Evolutionary conservation across 805 yeast genomes (phyloP).

Genomic region (Saturnispora sekii): DNA sequence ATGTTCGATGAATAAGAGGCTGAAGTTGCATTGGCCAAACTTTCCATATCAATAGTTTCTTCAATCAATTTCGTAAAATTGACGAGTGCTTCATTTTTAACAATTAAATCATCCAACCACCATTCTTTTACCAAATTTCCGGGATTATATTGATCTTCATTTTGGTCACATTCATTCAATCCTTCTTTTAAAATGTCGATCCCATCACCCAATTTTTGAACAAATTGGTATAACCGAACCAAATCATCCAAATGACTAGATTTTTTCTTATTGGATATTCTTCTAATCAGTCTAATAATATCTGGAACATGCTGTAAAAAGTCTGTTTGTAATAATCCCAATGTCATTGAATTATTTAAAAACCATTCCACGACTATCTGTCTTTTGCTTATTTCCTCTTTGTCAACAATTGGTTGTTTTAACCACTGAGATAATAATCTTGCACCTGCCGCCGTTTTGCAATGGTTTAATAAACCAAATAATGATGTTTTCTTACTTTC

Average conservation of each 20-base stretch:
- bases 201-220: slow-evolving; percentile 60
- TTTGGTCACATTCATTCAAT: slow-evolving; percentile 15
- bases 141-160: slow-evolving; percentile 15
- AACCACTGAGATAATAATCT: slow-evolving; percentile 88
- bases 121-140: slow-evolving; percentile 31
- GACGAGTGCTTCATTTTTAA: slow-evolving; percentile 39
- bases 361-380: slow-evolving; percentile 68
- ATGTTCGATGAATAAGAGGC: slow-evolving; percentile 20
- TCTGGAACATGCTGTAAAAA: slow-evolving; percentile 74
- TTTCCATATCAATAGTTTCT: slow-evolving; percentile 80
- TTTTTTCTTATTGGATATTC: slow-evolving; percentile 33
- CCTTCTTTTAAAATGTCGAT: slow-evolving; percentile 40
- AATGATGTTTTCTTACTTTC: slow-evolving; percentile 41
- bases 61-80: slow-evolving; percentile 83
- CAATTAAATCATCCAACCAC: slow-evolving; percentile 53
- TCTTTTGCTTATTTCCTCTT: slow-evolving; percentile 49
- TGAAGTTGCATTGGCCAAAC: slow-evolving; percentile 66
- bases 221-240: slow-evolving; percentile 76
- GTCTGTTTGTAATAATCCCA: slow-evolving; percentile 58
- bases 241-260: slow-evolving; percentile 70
- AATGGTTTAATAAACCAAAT: slow-evolving; percentile 76
- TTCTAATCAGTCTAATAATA: slow-evolving; percentile 62
- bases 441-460: slow-evolving; percentile 85
- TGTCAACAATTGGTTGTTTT: slow-evolving; percentile 82
- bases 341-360: slow-evolving; percentile 56